phyloP scores from a whole-genome alignment of 169 alveolate genomes.

The Besnoitia besnoiti region DNA sequence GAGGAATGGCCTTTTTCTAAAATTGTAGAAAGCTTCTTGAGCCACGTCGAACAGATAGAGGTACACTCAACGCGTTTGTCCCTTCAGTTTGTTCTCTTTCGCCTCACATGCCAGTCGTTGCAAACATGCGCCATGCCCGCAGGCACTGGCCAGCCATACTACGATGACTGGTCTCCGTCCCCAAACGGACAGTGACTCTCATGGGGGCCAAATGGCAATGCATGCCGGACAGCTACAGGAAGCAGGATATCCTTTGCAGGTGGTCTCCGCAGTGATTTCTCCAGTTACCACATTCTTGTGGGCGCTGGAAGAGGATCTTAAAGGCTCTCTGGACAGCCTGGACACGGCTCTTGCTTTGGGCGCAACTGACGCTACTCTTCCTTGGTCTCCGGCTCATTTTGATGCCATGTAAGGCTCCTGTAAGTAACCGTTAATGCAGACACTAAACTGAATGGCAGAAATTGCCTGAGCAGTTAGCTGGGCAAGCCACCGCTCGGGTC shows the following conservation, averaged over 20 bases:
- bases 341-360: neutral
- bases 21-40: neutral
- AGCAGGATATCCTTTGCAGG: neutral
- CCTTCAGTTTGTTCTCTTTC: neutral
- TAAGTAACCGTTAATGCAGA: no score
- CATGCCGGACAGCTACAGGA: neutral
- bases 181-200: neutral
- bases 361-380: neutral
- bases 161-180: neutral
- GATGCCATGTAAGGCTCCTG: slow-evolving; percentile 3
- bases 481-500: no score
- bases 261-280: neutral
- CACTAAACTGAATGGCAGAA: no score
- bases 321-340: slow-evolving; percentile 5
- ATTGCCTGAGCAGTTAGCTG: no score
- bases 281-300: neutral
- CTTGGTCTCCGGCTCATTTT: neutral
- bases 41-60: neutral
- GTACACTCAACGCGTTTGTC: neutral
- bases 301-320: slow-evolving; percentile 7
- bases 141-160: neutral
- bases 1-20: slow-evolving; percentile 18
- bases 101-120: neutral
- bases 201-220: neutral
- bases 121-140: neutral